Evolutionary conservation across 768 basidiomycete genomes (phyloP).

Genomic region (Suillus alpinus): DNA sequence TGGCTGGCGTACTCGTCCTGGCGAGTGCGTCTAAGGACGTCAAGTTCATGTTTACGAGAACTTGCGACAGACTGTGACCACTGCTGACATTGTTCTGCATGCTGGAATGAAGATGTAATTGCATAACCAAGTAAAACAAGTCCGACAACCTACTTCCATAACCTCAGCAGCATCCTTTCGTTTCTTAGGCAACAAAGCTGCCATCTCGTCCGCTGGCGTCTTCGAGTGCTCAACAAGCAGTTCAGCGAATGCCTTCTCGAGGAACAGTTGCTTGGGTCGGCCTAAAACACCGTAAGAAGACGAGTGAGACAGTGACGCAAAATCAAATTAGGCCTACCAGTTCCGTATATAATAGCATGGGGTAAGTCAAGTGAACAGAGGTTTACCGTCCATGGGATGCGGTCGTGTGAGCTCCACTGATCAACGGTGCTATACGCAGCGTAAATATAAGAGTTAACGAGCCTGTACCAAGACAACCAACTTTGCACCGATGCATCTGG

Average conservation of each 20-base stretch:
- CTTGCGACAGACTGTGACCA: background rate
- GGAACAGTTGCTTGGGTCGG: background rate
- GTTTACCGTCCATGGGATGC: background rate
- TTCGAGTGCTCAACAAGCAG: background rate
- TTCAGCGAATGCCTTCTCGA: background rate
- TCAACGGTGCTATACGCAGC: background rate
- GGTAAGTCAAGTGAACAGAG: background rate
- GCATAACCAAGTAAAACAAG: background rate
- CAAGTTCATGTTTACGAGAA: conserved; percentile 1
- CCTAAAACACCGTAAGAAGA: background rate
- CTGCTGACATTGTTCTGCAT: background rate
- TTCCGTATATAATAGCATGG: background rate
- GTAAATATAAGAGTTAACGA: background rate
- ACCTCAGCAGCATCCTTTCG: background rate
- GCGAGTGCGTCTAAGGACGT: background rate
- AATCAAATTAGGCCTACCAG: background rate
- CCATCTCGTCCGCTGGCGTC: background rate
- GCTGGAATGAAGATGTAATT: background rate
- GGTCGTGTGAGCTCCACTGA: background rate
- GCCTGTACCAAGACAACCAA: background rate
- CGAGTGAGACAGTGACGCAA: background rate
- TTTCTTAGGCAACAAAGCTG: background rate
- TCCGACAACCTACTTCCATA: background rate
- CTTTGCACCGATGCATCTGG: background rate
- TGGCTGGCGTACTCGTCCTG: background rate